phyloP scores from a whole-genome alignment of 306 rosid species.

The apple (Malus domestica) region ASM211411v1 NC_041801.1:1281001-1281500 shows the following conservation, averaged over 20 bases:
- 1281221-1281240: neutral
- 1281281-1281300: neutral
- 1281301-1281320: neutral
- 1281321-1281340: neutral
- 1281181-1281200: constrained; percentile 78
- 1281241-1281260: neutral
- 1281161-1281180: constrained; percentile 83
- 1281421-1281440: neutral
- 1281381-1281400: neutral
- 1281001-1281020: neutral
- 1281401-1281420: neutral
- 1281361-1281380: neutral
- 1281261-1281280: neutral
- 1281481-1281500: neutral
- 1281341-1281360: neutral
- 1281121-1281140: constrained; percentile 76
- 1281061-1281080: constrained; percentile 72
- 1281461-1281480: neutral
- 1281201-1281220: constrained; percentile 43
- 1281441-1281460: neutral
- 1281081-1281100: constrained; percentile 71
- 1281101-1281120: constrained; percentile 84
- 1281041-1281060: constrained; percentile 76
- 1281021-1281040: constrained; percentile 20
- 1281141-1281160: constrained; percentile 94